phyloP scores from a whole-genome alignment of 2,329 filamentous ascomycete genomes.

The Plenodomus tracheiphilus region DNA sequence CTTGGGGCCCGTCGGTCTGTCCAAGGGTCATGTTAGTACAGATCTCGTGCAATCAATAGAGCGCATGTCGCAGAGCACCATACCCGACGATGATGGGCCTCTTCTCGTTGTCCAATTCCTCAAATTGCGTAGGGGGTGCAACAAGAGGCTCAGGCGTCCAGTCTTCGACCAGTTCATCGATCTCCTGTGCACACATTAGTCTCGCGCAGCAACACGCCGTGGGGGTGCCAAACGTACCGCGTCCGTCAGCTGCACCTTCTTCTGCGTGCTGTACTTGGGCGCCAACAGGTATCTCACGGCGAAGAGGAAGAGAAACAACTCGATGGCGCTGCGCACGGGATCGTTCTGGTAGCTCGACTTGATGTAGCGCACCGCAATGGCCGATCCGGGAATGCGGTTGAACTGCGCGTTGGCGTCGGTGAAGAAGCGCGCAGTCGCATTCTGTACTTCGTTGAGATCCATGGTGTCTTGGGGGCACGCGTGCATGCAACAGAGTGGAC shows the following conservation, averaged over 20 bases:
- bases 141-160: slow-evolving; percentile 96
- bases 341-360: slow-evolving; percentile 98
- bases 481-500: not conserved
- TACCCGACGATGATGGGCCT: slow-evolving; percentile 88
- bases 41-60: not conserved
- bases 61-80: not conserved
- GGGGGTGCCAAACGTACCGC: slow-evolving; percentile 56
- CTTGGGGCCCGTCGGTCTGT: slow-evolving; percentile 84
- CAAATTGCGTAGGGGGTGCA: slow-evolving; percentile 69
- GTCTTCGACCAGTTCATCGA: slow-evolving; percentile 94
- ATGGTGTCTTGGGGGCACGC: slow-evolving; percentile 40
- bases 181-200: slow-evolving; percentile 62
- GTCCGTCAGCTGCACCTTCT: slow-evolving; percentile 84
- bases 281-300: slow-evolving; percentile 91
- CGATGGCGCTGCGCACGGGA: slow-evolving; percentile 88
- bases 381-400: slow-evolving; percentile 89
- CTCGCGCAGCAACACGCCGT: not conserved
- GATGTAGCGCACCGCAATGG: slow-evolving; percentile 92
- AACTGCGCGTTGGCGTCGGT: slow-evolving; percentile 67
- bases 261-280: slow-evolving; percentile 88
- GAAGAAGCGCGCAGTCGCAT: slow-evolving; percentile 57
- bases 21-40: not conserved
- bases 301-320: slow-evolving; percentile 92
- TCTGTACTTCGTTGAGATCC: slow-evolving; percentile 61
- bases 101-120: slow-evolving; percentile 82